Base-by-base conservation (phyloP, 768 basidiomycete genomes). In the Pulveroboletus frians region DNA sequence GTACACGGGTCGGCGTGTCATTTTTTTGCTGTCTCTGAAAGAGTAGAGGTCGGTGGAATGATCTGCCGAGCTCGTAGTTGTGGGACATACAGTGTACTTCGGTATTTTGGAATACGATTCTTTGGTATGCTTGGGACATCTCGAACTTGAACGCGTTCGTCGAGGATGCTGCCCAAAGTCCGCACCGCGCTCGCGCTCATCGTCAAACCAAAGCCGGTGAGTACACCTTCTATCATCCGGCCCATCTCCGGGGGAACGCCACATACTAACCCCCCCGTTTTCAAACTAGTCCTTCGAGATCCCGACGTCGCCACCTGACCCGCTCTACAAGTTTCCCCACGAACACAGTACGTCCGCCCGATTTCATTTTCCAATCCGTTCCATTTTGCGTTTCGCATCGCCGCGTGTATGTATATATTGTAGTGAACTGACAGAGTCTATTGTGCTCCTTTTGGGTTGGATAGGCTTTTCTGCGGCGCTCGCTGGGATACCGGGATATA, bases 81-180 rank as follows among this genome's bases (percentile, higher is more conserved):
- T 76, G 81, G 66, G 77, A 77, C 80, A 75, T 39, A 84, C 80
- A n/a, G n/a, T n/a, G n/a, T n/a, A n/a, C n/a, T n/a, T n/a, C n/a
- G n/a, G n/a, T n/a, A n/a, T n/a, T n/a, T n/a, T n/a, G n/a, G n/a
- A n/a, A n/a, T n/a, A n/a, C n/a, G n/a, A n/a, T n/a, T n/a, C n/a
- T n/a, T n/a, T n/a, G n/a, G n/a, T n/a, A n/a, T n/a, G n/a, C n/a
- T n/a, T n/a, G n/a, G n/a, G n/a, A n/a, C n/a, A n/a, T n/a, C n/a
- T n/a, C n/a, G n/a, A n/a, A 31, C 2, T 43, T 32, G 42, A 43
- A 30, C 39, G 5, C 2, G 9, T 3, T n/a, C 13, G 23, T 26
- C 39, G 15, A 15, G 9, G 11, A 54, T 53, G 26, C 15, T 59
- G 39, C 46, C 42, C 38, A 51, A 56, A 35, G 52, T 55, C 8